phyloP scores from a whole-genome alignment of 306 rosid species.

The Rubus idaeus region DNA sequence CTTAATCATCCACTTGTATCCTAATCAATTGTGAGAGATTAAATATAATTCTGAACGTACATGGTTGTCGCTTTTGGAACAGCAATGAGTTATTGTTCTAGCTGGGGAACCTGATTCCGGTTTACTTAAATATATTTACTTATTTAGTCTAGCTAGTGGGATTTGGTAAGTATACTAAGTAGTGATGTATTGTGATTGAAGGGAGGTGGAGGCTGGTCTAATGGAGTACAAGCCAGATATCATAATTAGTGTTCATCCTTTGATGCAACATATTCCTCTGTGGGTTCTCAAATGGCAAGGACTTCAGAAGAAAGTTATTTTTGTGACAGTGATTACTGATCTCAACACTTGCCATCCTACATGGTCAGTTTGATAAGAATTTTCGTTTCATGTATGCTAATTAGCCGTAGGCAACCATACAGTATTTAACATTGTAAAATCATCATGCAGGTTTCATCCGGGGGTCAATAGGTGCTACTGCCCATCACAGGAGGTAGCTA shows the following conservation, averaged over 20 bases:
- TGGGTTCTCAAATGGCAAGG: slow-evolving; percentile 99
- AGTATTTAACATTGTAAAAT: slow-evolving; percentile 23
- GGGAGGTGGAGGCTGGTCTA: slow-evolving; percentile 96
- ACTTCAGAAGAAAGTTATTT: slow-evolving; percentile 82
- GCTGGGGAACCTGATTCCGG: slow-evolving; percentile 16
- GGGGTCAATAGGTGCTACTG: slow-evolving; percentile 95
- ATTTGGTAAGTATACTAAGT: slow-evolving; percentile 24
- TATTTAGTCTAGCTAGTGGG: neutral
- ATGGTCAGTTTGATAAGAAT: slow-evolving; percentile 51
- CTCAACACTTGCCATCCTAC: slow-evolving; percentile 90
- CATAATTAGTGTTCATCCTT: slow-evolving; percentile 94
- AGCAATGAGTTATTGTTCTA: slow-evolving; percentile 5
- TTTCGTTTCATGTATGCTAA: neutral
- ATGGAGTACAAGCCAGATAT: slow-evolving; percentile 96
- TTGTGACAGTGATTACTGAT: slow-evolving; percentile 91
- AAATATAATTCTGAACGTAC: slow-evolving; percentile 9
- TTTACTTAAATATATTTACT: neutral
- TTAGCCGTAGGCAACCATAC: neutral
- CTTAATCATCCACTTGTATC: slow-evolving; percentile 30
- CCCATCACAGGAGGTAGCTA: slow-evolving; percentile 82
- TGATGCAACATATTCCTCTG: slow-evolving; percentile 97
- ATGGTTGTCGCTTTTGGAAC: slow-evolving; percentile 13
- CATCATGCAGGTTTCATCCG: slow-evolving; percentile 77
- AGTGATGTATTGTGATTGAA: slow-evolving; percentile 31
- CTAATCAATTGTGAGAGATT: slow-evolving; percentile 14